A percentile compares a stretch with the other conserved stretches of the same genome.
These are phyloP conservation scores for Spergularia bocconei DNA, from an alignment of 148 eudicot genomes.

Conservation along the genomic window DNA sequence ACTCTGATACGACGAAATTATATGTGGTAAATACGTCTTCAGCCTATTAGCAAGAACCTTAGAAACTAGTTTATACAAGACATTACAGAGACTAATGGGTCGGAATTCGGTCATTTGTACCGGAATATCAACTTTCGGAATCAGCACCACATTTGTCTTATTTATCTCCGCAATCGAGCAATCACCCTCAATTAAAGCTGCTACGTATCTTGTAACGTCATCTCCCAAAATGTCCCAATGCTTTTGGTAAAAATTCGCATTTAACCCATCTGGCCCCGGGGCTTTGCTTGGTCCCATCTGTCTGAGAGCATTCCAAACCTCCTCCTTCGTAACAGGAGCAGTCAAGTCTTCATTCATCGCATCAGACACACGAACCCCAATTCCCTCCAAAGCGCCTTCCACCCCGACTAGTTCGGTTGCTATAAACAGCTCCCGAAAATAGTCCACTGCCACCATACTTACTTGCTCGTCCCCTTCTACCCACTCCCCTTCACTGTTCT, in stretches of 20 bases:
- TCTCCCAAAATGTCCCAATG: not conserved
- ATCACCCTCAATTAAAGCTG: not conserved
- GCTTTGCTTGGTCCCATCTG: not conserved
- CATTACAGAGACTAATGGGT: not conserved
- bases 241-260: too few species aligned
- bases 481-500: not conserved
- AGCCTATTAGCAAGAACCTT: not conserved
- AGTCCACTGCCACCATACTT: too few species aligned
- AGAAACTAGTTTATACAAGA: not conserved
- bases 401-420: too few species aligned
- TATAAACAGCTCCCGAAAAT: too few species aligned
- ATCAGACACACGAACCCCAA: too few species aligned
- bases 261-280: not conserved
- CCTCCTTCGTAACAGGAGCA: not conserved
- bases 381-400: too few species aligned
- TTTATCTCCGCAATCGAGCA: not conserved
- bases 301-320: not conserved
- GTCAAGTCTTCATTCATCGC: too few species aligned
- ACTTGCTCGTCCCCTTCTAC: not conserved
- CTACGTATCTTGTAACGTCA: not conserved
- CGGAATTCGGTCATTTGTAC: not conserved
- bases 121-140: not conserved
- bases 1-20: not conserved
- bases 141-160: not conserved
- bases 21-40: not conserved